A percentile compares a stretch with the other conserved stretches of the same genome.
These are phyloP conservation scores for Wickerhamomyces queroliae DNA, from an alignment of 805 yeast species.

Conservation along the genomic window DNA sequence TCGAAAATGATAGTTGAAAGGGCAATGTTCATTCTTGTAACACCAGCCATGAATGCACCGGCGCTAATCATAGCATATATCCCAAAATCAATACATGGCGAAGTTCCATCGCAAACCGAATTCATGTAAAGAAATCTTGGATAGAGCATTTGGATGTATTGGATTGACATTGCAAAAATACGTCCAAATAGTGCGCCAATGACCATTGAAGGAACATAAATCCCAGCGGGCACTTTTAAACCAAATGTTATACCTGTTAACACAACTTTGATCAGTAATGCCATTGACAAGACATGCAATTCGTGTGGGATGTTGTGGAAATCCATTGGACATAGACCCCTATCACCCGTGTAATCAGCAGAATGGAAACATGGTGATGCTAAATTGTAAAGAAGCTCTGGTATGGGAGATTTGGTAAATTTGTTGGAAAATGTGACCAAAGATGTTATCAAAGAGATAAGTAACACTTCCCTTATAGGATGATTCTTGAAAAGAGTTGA, in stretches of 20 bases:
- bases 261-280: slow-evolving; percentile 37
- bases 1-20: slow-evolving; percentile 47
- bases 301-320: slow-evolving; percentile 25
- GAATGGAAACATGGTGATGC: slow-evolving; percentile 40
- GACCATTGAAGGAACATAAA: slow-evolving; percentile 61
- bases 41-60: slow-evolving; percentile 53
- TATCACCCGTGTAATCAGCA: slow-evolving; percentile 11
- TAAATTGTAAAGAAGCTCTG: slow-evolving; percentile 42
- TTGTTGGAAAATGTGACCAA: slow-evolving; percentile 41
- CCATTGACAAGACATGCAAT: slow-evolving; percentile 29
- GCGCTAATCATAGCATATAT: slow-evolving; percentile 51
- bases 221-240: slow-evolving; percentile 52
- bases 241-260: slow-evolving; percentile 53
- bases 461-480: slow-evolving; percentile 40
- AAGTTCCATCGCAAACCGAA: slow-evolving; percentile 12
- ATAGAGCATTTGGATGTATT: slow-evolving; percentile 27
- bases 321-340: slow-evolving; percentile 23
- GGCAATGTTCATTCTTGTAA: slow-evolving; percentile 49
- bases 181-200: slow-evolving; percentile 57
- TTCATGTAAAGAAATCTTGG: slow-evolving; percentile 15
- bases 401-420: slow-evolving; percentile 41
- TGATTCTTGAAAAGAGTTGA: slow-evolving; percentile 26
- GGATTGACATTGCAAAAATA: slow-evolving; percentile 37
- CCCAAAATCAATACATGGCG: slow-evolving; percentile 38
- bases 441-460: slow-evolving; percentile 40